Conservation (phyloP, 192 early-diverging fungal genomes). For the Backusella sp. region DNA sequence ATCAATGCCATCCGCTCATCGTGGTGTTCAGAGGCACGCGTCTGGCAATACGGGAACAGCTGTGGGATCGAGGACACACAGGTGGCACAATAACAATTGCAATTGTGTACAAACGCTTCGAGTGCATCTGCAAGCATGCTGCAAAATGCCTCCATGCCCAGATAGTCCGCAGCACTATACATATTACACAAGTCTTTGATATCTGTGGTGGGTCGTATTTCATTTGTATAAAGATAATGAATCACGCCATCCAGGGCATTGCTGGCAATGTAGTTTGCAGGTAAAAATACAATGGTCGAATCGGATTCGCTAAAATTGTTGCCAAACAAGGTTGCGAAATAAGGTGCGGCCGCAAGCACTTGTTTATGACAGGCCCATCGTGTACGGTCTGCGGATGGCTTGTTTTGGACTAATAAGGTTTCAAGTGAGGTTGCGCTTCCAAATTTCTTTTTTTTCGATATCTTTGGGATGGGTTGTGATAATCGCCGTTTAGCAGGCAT, state of each 20-base stretch:
- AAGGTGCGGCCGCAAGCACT: conserved; percentile 18
- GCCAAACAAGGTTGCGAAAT: conserved; percentile 33
- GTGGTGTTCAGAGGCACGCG: conserved; percentile 4
- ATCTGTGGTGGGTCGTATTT: neutral
- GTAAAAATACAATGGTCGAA: conserved; percentile 13
- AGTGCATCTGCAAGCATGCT: neutral
- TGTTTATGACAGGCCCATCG: conserved; percentile 18
- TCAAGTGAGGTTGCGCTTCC: neutral
- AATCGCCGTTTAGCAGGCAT: neutral
- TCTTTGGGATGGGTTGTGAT: neutral
- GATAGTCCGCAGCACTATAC: conserved; percentile 28
- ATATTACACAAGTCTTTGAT: conserved; percentile 15
- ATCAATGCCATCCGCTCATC: conserved; percentile 12
- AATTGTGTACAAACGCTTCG: conserved; percentile 12
- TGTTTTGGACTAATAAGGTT: neutral
- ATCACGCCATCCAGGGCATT: conserved; percentile 9
- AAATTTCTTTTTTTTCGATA: neutral
- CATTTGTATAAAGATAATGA: conserved; percentile 25
- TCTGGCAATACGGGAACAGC: neutral
- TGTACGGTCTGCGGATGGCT: neutral
- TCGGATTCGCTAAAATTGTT: conserved; percentile 21
- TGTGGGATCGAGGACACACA: conserved; percentile 12
- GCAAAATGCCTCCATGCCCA: conserved; percentile 25
- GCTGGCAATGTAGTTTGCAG: conserved; percentile 6
- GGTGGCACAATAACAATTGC: conserved; percentile 14